phyloP scores from a whole-genome alignment of 495 filamentous ascomycete genomes.

The Lichina pygmaea region DNA sequence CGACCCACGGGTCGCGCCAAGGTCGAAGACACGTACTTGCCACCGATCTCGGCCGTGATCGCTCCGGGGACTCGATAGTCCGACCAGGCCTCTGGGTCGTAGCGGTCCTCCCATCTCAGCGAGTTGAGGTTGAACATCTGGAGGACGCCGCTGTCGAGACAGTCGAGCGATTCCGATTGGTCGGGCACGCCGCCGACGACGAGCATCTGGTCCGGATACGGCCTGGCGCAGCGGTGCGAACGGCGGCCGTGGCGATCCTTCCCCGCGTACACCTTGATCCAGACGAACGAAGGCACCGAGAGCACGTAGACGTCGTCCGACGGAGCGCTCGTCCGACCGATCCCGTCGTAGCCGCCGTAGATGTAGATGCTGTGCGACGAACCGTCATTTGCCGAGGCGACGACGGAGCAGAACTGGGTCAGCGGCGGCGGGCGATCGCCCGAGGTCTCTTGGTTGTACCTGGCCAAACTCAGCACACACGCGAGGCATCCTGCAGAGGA shows the following conservation, averaged over 20 bases:
- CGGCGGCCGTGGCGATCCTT: conserved; percentile 21
- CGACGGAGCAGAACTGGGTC: conserved; percentile 37
- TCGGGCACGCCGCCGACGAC: conserved; percentile 27
- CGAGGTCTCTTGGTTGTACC: conserved; percentile 31
- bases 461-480: conserved; percentile 1
- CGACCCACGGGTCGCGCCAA: not conserved
- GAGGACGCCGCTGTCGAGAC: conserved; percentile 26
- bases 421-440: conserved; percentile 23
- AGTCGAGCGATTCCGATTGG: conserved; percentile 5
- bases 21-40: conserved; percentile 15
- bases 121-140: conserved; percentile 37
- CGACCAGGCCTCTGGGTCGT: conserved; percentile 28
- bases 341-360: conserved; percentile 40
- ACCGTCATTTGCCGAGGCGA: conserved; percentile 29
- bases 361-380: conserved; percentile 48
- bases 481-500: not conserved
- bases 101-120: conserved; percentile 25
- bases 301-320: conserved; percentile 48
- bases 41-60: conserved; percentile 31
- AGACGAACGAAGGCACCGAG: conserved; percentile 51
- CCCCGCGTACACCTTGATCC: conserved; percentile 32
- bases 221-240: conserved; percentile 35
- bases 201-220: conserved; percentile 51
- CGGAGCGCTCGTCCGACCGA: conserved; percentile 11
- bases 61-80: conserved; percentile 34